Evolutionary conservation across 768 basidiomycete genomes (phyloP).

Genomic region (Suillus luteus): DNA sequence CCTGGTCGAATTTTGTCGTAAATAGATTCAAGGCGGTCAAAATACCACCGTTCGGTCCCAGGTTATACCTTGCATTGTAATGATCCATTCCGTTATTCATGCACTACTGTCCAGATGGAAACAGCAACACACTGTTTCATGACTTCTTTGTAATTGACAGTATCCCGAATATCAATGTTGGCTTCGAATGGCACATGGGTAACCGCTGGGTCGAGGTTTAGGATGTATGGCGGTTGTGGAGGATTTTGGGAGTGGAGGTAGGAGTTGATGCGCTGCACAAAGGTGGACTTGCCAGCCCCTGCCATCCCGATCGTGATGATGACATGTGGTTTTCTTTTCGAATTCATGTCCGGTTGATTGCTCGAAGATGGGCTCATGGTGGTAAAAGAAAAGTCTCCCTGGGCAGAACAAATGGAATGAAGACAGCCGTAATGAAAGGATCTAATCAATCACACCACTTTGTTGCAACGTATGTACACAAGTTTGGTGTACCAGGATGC

Average conservation of each 20-base stretch:
- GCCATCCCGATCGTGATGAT: slow-evolving; percentile 97
- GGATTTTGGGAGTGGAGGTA: slow-evolving; percentile 74
- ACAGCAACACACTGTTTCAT: slow-evolving; percentile 93
- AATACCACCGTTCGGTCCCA: slow-evolving; percentile 98
- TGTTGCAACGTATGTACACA: neutral
- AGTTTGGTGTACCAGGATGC: neutral
- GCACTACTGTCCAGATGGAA: slow-evolving; percentile 21
- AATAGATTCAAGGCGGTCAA: slow-evolving; percentile 96
- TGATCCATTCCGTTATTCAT: slow-evolving; percentile 21
- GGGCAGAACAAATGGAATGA: neutral
- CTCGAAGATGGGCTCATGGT: slow-evolving; percentile 27
- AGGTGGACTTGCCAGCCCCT: slow-evolving; percentile 96
- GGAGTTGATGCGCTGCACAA: slow-evolving; percentile 93
- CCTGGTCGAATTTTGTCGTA: slow-evolving; percentile 99
- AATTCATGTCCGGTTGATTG: slow-evolving; percentile 5
- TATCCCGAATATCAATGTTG: slow-evolving; percentile 98
- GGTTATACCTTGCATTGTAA: slow-evolving; percentile 76
- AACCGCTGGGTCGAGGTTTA: slow-evolving; percentile 98
- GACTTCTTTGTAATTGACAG: slow-evolving; percentile 95
- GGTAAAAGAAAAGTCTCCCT: neutral
- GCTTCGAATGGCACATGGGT: slow-evolving; percentile 89
- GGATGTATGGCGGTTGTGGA: slow-evolving; percentile 83
- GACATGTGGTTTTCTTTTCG: slow-evolving; percentile 62
- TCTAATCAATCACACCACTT: slow-evolving; percentile 1
- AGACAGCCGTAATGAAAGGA: neutral